Evolutionary conservation across 148 eudicot genomes (phyloP).

Genomic region (Nepenthes mirabilis): DNA sequence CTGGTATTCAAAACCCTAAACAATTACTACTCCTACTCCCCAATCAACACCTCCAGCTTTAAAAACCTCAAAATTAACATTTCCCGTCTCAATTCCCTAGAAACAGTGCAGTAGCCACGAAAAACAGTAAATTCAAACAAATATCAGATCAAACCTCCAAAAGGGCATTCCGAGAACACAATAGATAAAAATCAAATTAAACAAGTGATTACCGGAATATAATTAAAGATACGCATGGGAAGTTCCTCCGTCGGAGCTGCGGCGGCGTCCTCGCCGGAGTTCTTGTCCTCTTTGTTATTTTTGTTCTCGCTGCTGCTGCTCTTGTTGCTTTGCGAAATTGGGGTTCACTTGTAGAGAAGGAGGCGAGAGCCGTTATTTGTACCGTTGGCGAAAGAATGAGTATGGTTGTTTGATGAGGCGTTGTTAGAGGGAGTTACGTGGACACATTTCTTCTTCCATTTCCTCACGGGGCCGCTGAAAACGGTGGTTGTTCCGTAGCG

Average conservation of each 20-base stretch:
- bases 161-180: too few relatives aligned
- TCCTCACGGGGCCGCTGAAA: slow-evolving; percentile 78
- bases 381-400: slow-evolving; percentile 15
- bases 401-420: slow-evolving; percentile 4
- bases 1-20: background rate
- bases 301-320: slow-evolving; percentile 6
- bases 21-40: background rate
- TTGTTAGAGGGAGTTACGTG: slow-evolving; percentile 26
- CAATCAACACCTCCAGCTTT: background rate
- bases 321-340: slow-evolving; percentile 28
- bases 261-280: slow-evolving; percentile 5
- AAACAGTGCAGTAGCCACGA: too few relatives aligned
- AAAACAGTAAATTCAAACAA: too few relatives aligned
- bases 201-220: slow-evolving; percentile 55
- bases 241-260: slow-evolving; percentile 25
- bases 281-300: slow-evolving; percentile 2
- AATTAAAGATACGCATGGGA: slow-evolving; percentile 51
- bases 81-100: background rate
- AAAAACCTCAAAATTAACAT: slow-evolving; percentile 1
- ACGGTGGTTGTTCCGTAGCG: slow-evolving; percentile 65
- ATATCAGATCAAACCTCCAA: too few relatives aligned
- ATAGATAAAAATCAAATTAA: too few relatives aligned
- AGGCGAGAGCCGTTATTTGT: slow-evolving; percentile 29
- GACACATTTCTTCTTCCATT: slow-evolving; percentile 91
- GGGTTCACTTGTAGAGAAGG: slow-evolving; percentile 66